A percentile compares a stretch with the other conserved stretches of the same genome.
Evolutionary conservation across 2,329 filamentous ascomycete genomes (phyloP).

Genomic region (Ophiostoma quercus): DNA sequence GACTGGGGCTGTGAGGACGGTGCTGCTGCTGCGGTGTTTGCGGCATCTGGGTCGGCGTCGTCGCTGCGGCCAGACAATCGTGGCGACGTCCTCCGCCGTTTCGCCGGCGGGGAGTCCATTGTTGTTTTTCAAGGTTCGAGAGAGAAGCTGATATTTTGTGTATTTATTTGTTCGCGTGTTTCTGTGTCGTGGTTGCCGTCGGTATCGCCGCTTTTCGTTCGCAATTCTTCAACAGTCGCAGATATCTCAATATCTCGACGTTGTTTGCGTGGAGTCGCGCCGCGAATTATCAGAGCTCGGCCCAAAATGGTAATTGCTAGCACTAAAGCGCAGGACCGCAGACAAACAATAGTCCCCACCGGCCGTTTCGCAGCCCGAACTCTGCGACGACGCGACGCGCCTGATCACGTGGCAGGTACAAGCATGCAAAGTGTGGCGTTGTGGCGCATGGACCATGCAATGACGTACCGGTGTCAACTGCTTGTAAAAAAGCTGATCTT

Average conservation of each 20-base stretch:
- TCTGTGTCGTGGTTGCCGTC: not conserved
- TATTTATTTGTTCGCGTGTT: not conserved
- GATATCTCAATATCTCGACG: not conserved
- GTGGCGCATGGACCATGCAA: not conserved
- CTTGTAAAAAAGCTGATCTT: conserved; percentile 2
- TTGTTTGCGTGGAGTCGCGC: conserved; percentile 13
- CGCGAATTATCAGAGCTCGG: conserved; percentile 4
- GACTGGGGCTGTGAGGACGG: conserved; percentile 17
- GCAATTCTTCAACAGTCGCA: not conserved
- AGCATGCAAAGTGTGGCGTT: not conserved
- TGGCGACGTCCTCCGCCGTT: conserved; percentile 60
- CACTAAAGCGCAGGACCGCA: not conserved
- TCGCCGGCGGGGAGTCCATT: conserved; percentile 48
- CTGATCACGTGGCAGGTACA: not conserved
- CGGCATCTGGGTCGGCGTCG: conserved; percentile 17
- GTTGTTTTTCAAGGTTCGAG: not conserved
- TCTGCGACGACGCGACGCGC: conserved; percentile 14
- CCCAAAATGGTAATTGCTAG: conserved; percentile 1
- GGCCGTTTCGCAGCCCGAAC: not conserved
- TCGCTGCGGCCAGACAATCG: conserved; percentile 40
- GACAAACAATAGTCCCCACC: not conserved
- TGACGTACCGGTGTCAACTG: not conserved
- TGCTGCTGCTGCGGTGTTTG: conserved; percentile 17
- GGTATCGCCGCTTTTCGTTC: not conserved
- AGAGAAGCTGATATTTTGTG: not conserved